These are phyloP conservation scores for Coniosporium tulheliwenetii DNA, from an alignment of 2,329 filamentous ascomycete genomes.

Conservation along the genomic window DNA sequence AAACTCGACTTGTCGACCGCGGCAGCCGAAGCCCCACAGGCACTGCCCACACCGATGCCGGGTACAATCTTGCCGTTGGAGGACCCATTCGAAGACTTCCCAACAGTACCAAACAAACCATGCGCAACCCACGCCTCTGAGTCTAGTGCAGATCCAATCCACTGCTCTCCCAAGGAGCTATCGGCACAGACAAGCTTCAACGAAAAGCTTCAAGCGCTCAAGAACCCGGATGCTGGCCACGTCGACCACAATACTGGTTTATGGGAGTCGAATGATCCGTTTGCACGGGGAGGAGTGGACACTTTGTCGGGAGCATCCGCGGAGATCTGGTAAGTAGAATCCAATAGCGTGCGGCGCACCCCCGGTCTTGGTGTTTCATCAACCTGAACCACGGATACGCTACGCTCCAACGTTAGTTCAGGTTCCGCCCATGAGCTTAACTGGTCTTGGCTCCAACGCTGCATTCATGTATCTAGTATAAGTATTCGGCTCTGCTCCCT, in stretches of 20 bases:
- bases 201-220: background rate
- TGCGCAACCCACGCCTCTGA: background rate
- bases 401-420: too few relatives aligned
- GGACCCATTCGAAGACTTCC: constrained; percentile 1
- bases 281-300: background rate
- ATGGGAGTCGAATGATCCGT: background rate
- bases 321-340: too few relatives aligned
- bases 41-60: constrained; percentile 3
- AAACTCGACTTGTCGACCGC: background rate
- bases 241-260: background rate
- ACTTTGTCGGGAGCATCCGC: too few relatives aligned
- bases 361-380: too few relatives aligned
- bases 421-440: too few relatives aligned
- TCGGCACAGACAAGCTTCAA: background rate
- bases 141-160: background rate
- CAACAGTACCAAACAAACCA: background rate
- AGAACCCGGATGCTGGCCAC: background rate
- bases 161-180: background rate
- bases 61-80: constrained; percentile 3
- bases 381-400: too few relatives aligned
- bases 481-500: too few relatives aligned
- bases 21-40: background rate
- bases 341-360: too few relatives aligned
- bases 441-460: too few relatives aligned
- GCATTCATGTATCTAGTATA: too few relatives aligned